These are phyloP conservation scores for Xanthoparmelia taractica DNA, from an alignment of 495 filamentous ascomycete genomes.

Conservation along the genomic window DNA sequence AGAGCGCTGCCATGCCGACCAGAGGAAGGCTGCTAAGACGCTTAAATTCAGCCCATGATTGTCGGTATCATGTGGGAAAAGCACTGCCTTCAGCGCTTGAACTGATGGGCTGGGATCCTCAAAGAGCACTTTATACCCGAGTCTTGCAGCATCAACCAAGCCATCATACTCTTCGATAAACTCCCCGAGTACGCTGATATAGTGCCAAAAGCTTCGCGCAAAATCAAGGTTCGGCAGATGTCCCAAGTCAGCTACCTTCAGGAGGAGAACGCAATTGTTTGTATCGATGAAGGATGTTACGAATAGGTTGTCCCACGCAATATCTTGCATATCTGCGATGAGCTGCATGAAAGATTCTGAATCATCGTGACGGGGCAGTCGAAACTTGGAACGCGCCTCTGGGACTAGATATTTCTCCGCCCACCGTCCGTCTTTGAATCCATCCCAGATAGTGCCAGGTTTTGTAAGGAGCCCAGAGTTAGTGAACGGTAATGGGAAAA, in stretches of 20 bases:
- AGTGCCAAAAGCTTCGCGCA: neutral
- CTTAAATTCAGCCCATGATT: conserved; percentile 10
- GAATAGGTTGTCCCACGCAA: conserved; percentile 11
- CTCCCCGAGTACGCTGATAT: conserved; percentile 1
- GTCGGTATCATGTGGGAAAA: neutral
- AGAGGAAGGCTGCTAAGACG: conserved; percentile 14
- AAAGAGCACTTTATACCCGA: neutral
- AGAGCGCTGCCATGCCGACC: conserved; percentile 17
- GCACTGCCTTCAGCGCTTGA: conserved; percentile 14
- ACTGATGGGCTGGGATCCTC: conserved; percentile 7
- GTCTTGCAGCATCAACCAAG: neutral
- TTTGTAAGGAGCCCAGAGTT: neutral
- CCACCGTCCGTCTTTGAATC: conserved; percentile 13
- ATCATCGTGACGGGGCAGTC: neutral
- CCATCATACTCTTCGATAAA: conserved; percentile 8
- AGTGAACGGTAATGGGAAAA: conserved; percentile 5
- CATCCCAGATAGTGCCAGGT: conserved; percentile 8
- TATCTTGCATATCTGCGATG: conserved; percentile 2
- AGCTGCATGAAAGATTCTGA: conserved; percentile 1
- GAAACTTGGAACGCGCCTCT: conserved; percentile 1
- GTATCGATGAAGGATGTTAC: conserved; percentile 14
- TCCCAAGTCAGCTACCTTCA: conserved; percentile 1
- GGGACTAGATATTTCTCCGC: conserved; percentile 11
- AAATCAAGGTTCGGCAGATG: conserved; percentile 1
- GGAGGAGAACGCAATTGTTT: conserved; percentile 4